Base-by-base conservation (phyloP, 495 filamentous ascomycete species). In the Astrothelium macrocarpum region DNA sequence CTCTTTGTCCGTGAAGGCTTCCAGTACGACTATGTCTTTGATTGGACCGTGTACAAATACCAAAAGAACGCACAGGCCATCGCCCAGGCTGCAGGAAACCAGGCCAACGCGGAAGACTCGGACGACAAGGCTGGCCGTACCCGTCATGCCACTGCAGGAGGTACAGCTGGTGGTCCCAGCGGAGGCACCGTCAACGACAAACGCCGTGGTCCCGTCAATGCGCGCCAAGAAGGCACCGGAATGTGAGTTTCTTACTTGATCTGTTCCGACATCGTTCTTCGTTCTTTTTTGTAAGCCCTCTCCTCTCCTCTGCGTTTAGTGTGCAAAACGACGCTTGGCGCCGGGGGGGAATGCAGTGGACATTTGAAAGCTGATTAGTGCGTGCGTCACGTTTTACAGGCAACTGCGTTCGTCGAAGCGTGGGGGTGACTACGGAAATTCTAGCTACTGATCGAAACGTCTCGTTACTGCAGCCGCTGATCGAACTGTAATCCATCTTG, bases 11-110 rank as follows among this genome's bases (percentile, higher is more conserved):
- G 95, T 66, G 95, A 97, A 75, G 94, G 92, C 29, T 99, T 99
- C 86, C 95, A 99, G 78, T 99, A 99, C 73, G 95, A 99, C 77
- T 97, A 99, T 70, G 95, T 99, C 70, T 99, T 99, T 74, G 95
- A 99, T 78, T 99, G 95, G 95, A 99, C 95, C 64, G 95, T 99
- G 72, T 97, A 99, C 84, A 99, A 97, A 84, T 99, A 99, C 81
- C 95, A 97, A 82, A 97, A 97, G 87, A 97, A 97, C 70, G 90
- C 91, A 39, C 88, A 91, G 73, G 90, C 91, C 72, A 91, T 93
- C 71, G 87, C 88, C 59, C 87, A 92, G 69, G 85, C 86, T 60
- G 85, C 80, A 65, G 86, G 79, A 56, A 79, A 80, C 65, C 82
- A 88, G 72, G 62, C 70, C 74, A 60, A 70, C 74, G 85, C 85